Conservation (phyloP, 371 early-diverging fungal species). For the Mortierella sp. region DNA sequence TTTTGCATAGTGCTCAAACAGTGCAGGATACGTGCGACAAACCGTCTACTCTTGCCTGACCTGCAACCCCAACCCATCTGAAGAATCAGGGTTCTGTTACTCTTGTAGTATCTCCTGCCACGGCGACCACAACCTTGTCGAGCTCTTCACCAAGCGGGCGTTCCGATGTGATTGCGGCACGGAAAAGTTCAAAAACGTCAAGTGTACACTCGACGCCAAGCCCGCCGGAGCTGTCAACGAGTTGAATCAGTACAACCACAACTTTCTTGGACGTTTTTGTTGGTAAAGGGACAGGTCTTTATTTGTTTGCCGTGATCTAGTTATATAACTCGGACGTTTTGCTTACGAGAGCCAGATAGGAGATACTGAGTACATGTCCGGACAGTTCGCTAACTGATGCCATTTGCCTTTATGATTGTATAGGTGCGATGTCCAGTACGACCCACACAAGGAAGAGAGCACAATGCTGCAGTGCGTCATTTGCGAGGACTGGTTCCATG, state of each 20-base stretch:
- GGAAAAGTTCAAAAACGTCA: constrained; percentile 57
- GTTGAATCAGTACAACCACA: constrained; percentile 84
- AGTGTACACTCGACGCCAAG: constrained; percentile 63
- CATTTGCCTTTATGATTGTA: neutral
- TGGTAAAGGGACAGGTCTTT: constrained; percentile 58
- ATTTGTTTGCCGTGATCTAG: neutral
- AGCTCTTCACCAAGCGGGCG: constrained; percentile 84
- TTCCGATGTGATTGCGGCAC: constrained; percentile 93
- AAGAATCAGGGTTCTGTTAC: constrained; percentile 81
- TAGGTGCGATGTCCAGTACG: constrained; percentile 81
- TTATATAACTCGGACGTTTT: neutral
- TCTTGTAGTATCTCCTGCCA: constrained; percentile 88
- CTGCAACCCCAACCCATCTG: constrained; percentile 66
- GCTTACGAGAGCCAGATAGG: neutral
- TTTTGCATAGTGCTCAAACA: constrained; percentile 75
- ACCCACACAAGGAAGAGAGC: constrained; percentile 78
- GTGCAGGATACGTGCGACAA: constrained; percentile 83
- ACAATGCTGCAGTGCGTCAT: constrained; percentile 88
- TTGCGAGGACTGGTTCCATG: constrained; percentile 93
- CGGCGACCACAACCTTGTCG: constrained; percentile 82
- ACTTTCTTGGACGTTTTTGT: constrained; percentile 87
- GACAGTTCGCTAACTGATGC: neutral
- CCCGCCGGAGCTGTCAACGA: constrained; percentile 61
- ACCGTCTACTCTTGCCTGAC: constrained; percentile 89
- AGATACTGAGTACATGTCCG: neutral